These are phyloP conservation scores for Eragrostis tef DNA, from an alignment of 202 grass and related monocot species.

Conservation along the genomic window DNA sequence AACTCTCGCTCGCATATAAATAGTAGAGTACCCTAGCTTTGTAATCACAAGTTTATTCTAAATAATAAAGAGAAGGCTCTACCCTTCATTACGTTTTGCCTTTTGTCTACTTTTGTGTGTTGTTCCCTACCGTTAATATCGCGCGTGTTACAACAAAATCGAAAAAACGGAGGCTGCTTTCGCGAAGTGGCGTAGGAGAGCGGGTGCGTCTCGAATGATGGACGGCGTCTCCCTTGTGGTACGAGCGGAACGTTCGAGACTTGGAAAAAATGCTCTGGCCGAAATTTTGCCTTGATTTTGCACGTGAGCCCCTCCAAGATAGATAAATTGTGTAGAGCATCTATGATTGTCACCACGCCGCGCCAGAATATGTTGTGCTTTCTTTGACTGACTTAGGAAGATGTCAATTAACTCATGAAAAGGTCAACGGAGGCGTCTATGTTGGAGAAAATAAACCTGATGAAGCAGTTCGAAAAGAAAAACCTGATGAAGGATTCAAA, in stretches of 20 bases:
- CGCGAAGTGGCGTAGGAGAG: conserved; percentile 24
- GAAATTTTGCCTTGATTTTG: not conserved
- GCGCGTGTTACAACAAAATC: no score
- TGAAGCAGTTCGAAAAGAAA: not conserved
- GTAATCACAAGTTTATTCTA: no score
- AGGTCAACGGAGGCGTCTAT: not conserved
- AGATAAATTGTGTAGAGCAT: not conserved
- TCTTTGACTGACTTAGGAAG: not conserved
- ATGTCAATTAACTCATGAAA: not conserved
- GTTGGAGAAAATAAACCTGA: not conserved
- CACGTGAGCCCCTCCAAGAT: not conserved
- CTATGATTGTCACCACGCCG: not conserved
- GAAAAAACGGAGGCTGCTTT: conserved; percentile 3
- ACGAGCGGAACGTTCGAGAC: conserved; percentile 44
- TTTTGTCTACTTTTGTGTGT: no score
- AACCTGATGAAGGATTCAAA: not conserved
- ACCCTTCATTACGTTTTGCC: no score
- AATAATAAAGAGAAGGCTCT: no score
- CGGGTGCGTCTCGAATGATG: not conserved
- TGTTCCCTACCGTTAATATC: no score
- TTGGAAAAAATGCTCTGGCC: not conserved
- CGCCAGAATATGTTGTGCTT: not conserved
- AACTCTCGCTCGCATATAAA: no score
- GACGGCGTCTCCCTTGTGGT: conserved; percentile 11
- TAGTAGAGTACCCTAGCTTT: no score